These are phyloP conservation scores for Serendipita sp. DNA, from an alignment of 768 basidiomycete genomes.

Conservation along the genomic window DNA sequence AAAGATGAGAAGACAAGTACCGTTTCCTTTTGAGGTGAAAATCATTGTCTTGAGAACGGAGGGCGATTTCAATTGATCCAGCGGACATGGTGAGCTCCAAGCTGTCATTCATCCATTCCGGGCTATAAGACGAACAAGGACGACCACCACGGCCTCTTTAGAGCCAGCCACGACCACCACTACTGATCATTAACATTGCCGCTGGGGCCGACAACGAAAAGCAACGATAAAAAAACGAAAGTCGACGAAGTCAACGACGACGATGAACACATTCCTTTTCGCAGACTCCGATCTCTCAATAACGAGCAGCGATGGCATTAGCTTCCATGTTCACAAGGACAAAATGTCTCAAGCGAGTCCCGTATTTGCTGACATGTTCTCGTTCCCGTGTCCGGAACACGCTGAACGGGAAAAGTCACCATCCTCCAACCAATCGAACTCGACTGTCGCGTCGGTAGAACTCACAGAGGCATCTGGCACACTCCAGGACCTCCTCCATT, in stretches of 20 bases:
- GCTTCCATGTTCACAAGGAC: slow-evolving; percentile 39
- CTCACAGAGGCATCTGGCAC: neutral
- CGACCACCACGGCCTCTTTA: neutral
- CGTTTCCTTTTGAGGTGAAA: slow-evolving; percentile 12
- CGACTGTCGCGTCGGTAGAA: neutral
- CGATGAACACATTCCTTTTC: neutral
- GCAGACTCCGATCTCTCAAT: slow-evolving; percentile 36
- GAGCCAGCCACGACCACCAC: neutral
- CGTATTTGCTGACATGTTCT: slow-evolving; percentile 41
- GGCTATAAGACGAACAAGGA: neutral
- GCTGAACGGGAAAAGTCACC: neutral
- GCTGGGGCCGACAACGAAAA: neutral
- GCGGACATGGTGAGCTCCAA: neutral
- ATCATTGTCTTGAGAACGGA: neutral
- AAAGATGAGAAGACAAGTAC: slow-evolving; percentile 13
- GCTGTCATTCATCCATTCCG: too few relatives aligned
- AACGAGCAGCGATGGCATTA: slow-evolving; percentile 35
- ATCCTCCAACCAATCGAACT: neutral
- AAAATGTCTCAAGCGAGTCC: slow-evolving; percentile 41
- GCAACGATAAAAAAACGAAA: too few relatives aligned
- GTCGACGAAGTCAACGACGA: neutral
- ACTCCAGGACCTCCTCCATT: neutral
- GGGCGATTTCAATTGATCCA: neutral
- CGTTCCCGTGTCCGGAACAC: neutral
- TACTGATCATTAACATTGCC: too few relatives aligned